Percentiles rank a stretch among this genome's conserved stretches.
Evolutionary conservation across 352 stramenopile genomes (phyloP).

Genomic region (Pythium biforme): DNA sequence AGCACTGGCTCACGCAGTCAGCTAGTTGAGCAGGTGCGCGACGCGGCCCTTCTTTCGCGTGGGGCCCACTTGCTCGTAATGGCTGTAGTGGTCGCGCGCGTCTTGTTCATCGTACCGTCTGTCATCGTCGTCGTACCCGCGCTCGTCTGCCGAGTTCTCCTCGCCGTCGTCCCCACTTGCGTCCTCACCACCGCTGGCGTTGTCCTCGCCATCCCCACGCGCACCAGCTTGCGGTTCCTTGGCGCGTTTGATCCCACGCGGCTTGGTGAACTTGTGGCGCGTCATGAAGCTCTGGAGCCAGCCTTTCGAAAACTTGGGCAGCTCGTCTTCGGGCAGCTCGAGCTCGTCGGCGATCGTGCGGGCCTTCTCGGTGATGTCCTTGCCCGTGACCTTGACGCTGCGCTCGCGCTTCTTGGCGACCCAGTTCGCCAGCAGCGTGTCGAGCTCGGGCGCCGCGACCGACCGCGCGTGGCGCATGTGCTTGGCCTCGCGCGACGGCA

Average conservation of each 20-base stretch:
- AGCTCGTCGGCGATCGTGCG: slow-evolving; percentile 16
- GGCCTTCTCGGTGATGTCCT: slow-evolving; percentile 20
- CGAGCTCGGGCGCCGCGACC: slow-evolving; percentile 13
- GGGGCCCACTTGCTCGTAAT: background rate
- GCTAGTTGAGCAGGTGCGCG: slow-evolving; percentile 25
- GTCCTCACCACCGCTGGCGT: slow-evolving; percentile 1
- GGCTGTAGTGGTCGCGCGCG: background rate
- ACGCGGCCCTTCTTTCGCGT: slow-evolving; percentile 22
- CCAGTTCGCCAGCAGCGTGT: slow-evolving; percentile 23
- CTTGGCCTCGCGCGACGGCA: slow-evolving; percentile 16
- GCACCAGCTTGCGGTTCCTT: background rate
- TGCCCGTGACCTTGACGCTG: slow-evolving; percentile 10
- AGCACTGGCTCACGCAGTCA: too few species aligned
- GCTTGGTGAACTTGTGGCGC: slow-evolving; percentile 21
- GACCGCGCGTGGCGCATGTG: slow-evolving; percentile 18
- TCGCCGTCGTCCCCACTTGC: slow-evolving; percentile 5
- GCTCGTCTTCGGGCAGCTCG: slow-evolving; percentile 14
- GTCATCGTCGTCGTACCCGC: background rate
- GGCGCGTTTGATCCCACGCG: background rate
- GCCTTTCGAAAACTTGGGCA: slow-evolving; percentile 29
- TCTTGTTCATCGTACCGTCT: slow-evolving; percentile 1
- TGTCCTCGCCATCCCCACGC: background rate
- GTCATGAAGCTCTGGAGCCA: slow-evolving; percentile 25
- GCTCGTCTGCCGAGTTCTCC: background rate
- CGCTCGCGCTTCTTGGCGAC: slow-evolving; percentile 18